phyloP scores from a whole-genome alignment of 192 early-diverging fungal genomes.

The Podila minutissima region DNA sequence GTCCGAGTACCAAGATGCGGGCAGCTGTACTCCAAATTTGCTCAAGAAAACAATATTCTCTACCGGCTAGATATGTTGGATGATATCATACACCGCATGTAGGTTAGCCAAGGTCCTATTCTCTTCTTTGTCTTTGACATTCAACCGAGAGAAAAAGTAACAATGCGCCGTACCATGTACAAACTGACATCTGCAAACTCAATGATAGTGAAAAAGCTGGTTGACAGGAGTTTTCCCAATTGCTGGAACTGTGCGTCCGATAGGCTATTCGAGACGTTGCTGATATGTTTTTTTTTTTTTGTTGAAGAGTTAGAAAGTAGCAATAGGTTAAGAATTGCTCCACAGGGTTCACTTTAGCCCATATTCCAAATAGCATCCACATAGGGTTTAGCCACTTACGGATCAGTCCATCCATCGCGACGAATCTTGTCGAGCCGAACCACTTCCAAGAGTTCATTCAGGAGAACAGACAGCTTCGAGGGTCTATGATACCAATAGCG shows the following conservation, averaged over 20 bases:
- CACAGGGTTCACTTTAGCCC: not conserved
- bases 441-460: conserved; percentile 35
- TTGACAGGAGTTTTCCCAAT: conserved; percentile 33
- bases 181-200: conserved; percentile 29
- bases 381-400: conserved; percentile 21
- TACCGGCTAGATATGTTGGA: conserved; percentile 10
- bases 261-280: conserved; percentile 16
- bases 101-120: not conserved
- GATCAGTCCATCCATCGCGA: conserved; percentile 32
- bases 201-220: conserved; percentile 38
- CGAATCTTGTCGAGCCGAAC: conserved; percentile 28
- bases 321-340: not conserved
- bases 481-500: conserved; percentile 13
- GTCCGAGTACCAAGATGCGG: conserved; percentile 44
- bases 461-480: conserved; percentile 35
- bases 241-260: conserved; percentile 36
- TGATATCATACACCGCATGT: not conserved
- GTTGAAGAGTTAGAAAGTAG: no score
- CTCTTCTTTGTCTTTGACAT: not conserved
- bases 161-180: conserved; percentile 18
- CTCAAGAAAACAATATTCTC: conserved; percentile 35
- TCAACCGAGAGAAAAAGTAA: not conserved
- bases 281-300: not conserved
- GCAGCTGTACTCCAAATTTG: conserved; percentile 27
- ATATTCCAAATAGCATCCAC: no score